phyloP scores from a whole-genome alignment of 2,329 filamentous ascomycete species.

The Apiospora malaysiana region DNA sequence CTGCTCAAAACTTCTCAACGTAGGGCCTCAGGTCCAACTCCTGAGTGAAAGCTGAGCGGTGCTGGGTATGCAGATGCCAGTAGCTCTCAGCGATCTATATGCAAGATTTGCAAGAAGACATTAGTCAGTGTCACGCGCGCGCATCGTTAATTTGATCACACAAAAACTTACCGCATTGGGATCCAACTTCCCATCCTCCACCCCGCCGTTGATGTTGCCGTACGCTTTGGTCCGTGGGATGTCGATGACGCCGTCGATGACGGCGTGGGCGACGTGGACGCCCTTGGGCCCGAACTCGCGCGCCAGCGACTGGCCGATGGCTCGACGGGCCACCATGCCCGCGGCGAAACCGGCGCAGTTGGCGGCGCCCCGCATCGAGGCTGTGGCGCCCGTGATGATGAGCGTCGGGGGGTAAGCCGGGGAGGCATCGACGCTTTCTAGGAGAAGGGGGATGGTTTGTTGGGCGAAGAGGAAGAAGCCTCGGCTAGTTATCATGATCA shows the following conservation, averaged over 20 bases:
- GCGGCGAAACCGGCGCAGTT: slow-evolving; percentile 68
- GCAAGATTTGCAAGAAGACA: not conserved
- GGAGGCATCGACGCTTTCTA: slow-evolving; percentile 56
- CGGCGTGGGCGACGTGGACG: slow-evolving; percentile 74
- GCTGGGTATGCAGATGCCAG: slow-evolving; percentile 76
- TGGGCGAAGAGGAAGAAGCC: slow-evolving; percentile 76
- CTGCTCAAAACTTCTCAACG: slow-evolving; percentile 58
- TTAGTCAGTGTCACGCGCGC: not conserved
- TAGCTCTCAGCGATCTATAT: slow-evolving; percentile 75
- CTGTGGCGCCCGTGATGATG: slow-evolving; percentile 79
- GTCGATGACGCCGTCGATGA: slow-evolving; percentile 79
- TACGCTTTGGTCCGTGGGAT: slow-evolving; percentile 67
- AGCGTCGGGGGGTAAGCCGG: slow-evolving; percentile 64
- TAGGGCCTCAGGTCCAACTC: slow-evolving; percentile 75
- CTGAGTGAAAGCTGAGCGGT: slow-evolving; percentile 72
- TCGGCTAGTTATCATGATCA: slow-evolving; percentile 41
- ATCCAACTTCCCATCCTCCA: slow-evolving; percentile 61
- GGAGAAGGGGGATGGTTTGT: slow-evolving; percentile 67
- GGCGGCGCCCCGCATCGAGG: slow-evolving; percentile 70
- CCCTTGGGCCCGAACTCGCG: slow-evolving; percentile 78
- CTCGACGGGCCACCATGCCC: slow-evolving; percentile 73
- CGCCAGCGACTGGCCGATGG: slow-evolving; percentile 70
- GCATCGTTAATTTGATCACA: not conserved
- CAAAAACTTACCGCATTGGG: slow-evolving; percentile 65
- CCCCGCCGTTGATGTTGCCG: slow-evolving; percentile 38